Percentiles rank a stretch among this genome's conserved stretches.
Evolutionary conservation across 208 protist genomes (phyloP).

Genomic region (Trypanosoma mega): DNA sequence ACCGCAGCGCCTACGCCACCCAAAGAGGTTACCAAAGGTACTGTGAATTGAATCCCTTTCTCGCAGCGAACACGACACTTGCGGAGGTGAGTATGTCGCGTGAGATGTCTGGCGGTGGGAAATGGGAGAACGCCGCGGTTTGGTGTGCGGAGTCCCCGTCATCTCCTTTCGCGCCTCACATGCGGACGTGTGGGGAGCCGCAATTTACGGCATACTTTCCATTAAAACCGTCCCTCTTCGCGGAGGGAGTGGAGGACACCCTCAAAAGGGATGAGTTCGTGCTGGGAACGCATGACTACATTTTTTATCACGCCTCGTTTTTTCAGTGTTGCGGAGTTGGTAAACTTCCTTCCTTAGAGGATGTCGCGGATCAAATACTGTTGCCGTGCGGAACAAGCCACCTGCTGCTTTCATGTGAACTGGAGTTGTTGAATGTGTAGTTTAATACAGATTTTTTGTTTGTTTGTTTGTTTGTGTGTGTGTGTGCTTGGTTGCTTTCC

Average conservation of each 20-base stretch:
- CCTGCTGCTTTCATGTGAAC: constrained; percentile 3
- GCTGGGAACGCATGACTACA: constrained; percentile 19
- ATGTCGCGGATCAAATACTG: too few relatives aligned
- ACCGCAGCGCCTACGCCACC: too few relatives aligned
- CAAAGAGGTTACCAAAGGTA: too few relatives aligned
- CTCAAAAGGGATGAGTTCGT: neutral
- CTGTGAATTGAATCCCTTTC: too few relatives aligned
- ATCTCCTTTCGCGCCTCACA: constrained; percentile 1
- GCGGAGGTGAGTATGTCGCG: too few relatives aligned
- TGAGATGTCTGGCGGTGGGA: too few relatives aligned
- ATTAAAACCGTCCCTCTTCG: neutral
- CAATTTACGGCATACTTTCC: constrained; percentile 22
- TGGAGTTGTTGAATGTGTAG: neutral
- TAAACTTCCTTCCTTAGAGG: constrained; percentile 2
- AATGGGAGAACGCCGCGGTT: too few relatives aligned
- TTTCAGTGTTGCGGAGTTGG: constrained; percentile 5
- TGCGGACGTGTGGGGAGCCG: constrained; percentile 6
- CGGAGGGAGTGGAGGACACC: neutral
- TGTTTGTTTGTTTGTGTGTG: neutral
- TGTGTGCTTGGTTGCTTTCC: neutral
- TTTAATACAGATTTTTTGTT: constrained; percentile 11
- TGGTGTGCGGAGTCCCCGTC: neutral
- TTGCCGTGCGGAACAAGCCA: too few relatives aligned
- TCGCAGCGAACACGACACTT: too few relatives aligned
- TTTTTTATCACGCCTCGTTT: constrained; percentile 5